phyloP scores from a whole-genome alignment of 116 monocot species.

The Cymodocea nodosa region DNA sequence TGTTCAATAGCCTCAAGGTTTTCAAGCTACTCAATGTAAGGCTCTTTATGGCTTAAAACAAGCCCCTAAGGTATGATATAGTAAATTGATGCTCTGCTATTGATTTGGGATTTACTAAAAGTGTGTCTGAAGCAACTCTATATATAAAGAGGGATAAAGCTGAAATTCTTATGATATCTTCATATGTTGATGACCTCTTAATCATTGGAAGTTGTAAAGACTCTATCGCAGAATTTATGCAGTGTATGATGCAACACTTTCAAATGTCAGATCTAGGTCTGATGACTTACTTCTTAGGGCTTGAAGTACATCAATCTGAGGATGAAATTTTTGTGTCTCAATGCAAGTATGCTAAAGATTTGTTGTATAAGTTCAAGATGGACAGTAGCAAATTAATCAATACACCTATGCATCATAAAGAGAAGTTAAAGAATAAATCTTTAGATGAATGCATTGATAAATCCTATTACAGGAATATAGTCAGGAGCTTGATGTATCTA shows the following conservation, averaged over 20 bases:
- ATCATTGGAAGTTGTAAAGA: neutral
- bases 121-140: slow-evolving; percentile 2
- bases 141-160: neutral
- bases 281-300: slow-evolving; percentile 2
- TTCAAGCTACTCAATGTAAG: neutral
- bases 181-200: slow-evolving; percentile 13
- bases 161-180: slow-evolving; percentile 5
- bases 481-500: too few relatives aligned
- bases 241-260: slow-evolving; percentile 8
- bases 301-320: slow-evolving; percentile 4
- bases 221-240: neutral
- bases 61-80: slow-evolving; percentile 1
- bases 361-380: slow-evolving; percentile 3
- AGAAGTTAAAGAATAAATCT: neutral
- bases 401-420: slow-evolving; percentile 5
- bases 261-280: slow-evolving; percentile 6
- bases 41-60: slow-evolving; percentile 3
- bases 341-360: slow-evolving; percentile 8
- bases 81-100: neutral
- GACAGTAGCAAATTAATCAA: neutral
- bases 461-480: too few relatives aligned
- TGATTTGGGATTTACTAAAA: neutral
- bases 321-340: slow-evolving; percentile 10
- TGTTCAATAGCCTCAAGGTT: slow-evolving; percentile 2
- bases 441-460: too few relatives aligned